A percentile compares a stretch with the other conserved stretches of the same genome.
Conservation (phyloP, 148 eudicot genomes). For the Limonium bicolor region DNA sequence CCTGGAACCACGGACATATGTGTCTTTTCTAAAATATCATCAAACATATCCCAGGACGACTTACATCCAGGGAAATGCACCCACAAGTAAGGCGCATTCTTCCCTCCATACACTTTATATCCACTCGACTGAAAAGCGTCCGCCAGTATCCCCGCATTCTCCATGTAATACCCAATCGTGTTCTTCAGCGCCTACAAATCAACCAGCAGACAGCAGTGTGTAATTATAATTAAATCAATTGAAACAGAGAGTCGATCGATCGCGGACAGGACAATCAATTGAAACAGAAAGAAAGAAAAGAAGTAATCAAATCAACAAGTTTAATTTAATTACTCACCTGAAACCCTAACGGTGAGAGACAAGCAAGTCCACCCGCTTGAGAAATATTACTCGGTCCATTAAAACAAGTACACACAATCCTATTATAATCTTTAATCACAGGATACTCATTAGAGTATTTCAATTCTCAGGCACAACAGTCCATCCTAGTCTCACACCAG, state of each 20-base stretch:
- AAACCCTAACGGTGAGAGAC: conserved; percentile 43
- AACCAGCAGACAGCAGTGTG: not conserved
- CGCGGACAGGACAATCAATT: too few relatives aligned
- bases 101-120: conserved; percentile 48
- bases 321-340: conserved; percentile 21
- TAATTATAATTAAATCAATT: not conserved
- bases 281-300: too few relatives aligned
- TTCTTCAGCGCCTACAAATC: conserved; percentile 29
- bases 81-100: conserved; percentile 75
- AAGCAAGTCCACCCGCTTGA: conserved; percentile 80
- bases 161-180: conserved; percentile 47
- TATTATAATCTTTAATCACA: conserved; percentile 37
- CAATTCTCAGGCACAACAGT: conserved; percentile 63
- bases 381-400: conserved; percentile 62
- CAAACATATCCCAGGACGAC: conserved; percentile 63
- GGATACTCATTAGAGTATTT: conserved; percentile 46
- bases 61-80: conserved; percentile 82
- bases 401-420: conserved; percentile 46
- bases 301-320: too few relatives aligned
- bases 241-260: not conserved
- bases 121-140: conserved; percentile 42
- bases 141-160: conserved; percentile 40
- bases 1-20: conserved; percentile 70
- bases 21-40: conserved; percentile 52
- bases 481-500: conserved; percentile 82